Evolutionary conservation across 2,329 filamentous ascomycete species (phyloP), one percentile per base, ranked within the genome.

Genomic region (Ascochyta clinopodiicola): DNA sequence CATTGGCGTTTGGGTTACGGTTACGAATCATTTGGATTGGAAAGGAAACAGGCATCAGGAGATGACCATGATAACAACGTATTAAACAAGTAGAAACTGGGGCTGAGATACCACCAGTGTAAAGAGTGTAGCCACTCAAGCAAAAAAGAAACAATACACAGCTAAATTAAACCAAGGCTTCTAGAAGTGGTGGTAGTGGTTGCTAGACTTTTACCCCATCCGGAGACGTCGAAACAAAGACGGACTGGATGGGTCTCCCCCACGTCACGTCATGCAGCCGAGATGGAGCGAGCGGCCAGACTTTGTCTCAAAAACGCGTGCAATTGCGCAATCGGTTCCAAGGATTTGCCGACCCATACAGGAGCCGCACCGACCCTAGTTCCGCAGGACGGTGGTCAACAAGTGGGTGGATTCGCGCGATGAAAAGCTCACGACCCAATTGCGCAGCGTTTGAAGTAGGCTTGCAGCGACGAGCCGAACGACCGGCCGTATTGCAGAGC

Each of bases 251-350:
- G 25, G 29, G 12, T 2, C 17, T 42, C 39, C 52, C 44, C 46
- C 45, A 50, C 52, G 52, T 55, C 52, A 55, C 52, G 52, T 55
- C 52, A 55, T 50, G 8, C 31, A 31, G 29, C 29, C 27, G 45
- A 40, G 44, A 49, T 22, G 7, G 22, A 15, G 37, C 43, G 43
- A 43, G 43, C 46, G 45, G 46, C 36, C 31, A 50, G 59, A 52
- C 46, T 31, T 52, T 50, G 57, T 59, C 44, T 61, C 54, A 62
- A 54, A 64, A 67, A 65, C 68, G 61, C 70, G 71, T 71, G 70
- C 69, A 65, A 75, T 75, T 69, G 70, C 72, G 72, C 71, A 70
- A 74, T 74, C 70, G 69, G 59, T 55, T 62, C 69, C 68, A 70
- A 73, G 64, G 61, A 68, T 68, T 62, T 63, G 63, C 65, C 66